phyloP scores from a whole-genome alignment of 106 monocot genomes.

The Allium cepa region DNA sequence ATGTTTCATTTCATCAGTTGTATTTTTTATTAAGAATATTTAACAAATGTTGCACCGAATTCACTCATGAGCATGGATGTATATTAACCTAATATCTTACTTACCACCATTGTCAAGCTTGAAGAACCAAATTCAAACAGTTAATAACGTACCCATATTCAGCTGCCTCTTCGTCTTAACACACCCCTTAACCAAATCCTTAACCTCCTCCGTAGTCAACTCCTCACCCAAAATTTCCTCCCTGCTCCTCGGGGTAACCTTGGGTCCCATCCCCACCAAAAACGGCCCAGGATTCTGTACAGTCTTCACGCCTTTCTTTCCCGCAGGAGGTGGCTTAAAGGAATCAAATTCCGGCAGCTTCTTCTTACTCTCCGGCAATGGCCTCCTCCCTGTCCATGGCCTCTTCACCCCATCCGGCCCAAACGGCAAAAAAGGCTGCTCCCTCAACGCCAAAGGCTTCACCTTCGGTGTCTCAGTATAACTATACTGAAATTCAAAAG shows the following conservation, averaged over 20 bases:
- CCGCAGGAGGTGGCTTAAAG: conserved; percentile 62
- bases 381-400: conserved; percentile 85
- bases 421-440: conserved; percentile 78
- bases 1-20: too few species aligned
- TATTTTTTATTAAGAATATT: too few species aligned
- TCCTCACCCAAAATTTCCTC: conserved; percentile 88
- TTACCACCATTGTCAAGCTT: not conserved
- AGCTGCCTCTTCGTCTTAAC: conserved; percentile 72
- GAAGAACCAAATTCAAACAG: not conserved
- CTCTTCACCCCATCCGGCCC: conserved; percentile 73
- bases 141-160: conserved; percentile 65
- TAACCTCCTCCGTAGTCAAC: conserved; percentile 61
- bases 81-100: too few species aligned
- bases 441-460: conserved; percentile 78
- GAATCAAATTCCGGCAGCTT: conserved; percentile 91
- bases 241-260: conserved; percentile 37
- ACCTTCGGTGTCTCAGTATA: conserved; percentile 96
- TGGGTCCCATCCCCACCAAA: conserved; percentile 58
- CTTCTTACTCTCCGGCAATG: conserved; percentile 75
- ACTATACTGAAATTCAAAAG: conserved; percentile 95
- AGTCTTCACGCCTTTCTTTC: conserved; percentile 96
- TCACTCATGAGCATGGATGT: too few species aligned
- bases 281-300: conserved; percentile 89
- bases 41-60: too few species aligned
- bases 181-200: conserved; percentile 50